These are phyloP conservation scores for Amauroascus niger DNA, from an alignment of 2,329 filamentous ascomycete species.

Conservation along the genomic window DNA sequence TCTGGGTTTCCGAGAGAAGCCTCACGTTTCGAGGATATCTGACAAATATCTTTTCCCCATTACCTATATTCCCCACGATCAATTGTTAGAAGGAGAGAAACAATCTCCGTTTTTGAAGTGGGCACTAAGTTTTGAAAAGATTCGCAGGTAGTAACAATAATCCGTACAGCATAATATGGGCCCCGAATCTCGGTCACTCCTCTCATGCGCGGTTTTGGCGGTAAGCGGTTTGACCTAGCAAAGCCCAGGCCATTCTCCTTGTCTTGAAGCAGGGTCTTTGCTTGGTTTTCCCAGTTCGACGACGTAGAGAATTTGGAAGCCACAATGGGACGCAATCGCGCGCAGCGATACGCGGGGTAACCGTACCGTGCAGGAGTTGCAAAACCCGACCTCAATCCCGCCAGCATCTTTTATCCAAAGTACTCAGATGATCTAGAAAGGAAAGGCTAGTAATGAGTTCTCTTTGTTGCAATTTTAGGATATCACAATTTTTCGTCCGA, in stretches of 20 bases:
- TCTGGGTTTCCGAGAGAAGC: neutral
- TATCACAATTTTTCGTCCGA: neutral
- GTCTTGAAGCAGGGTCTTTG: conserved; percentile 40
- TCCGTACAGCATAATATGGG: conserved; percentile 44
- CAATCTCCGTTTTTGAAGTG: conserved; percentile 7
- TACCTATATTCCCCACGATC: conserved; percentile 22
- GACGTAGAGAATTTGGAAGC: neutral
- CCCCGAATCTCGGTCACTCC: conserved; percentile 49
- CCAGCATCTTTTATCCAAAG: neutral
- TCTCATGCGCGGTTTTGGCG: conserved; percentile 41
- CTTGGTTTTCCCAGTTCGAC: conserved; percentile 12
- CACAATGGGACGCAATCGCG: neutral
- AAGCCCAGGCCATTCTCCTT: conserved; percentile 44
- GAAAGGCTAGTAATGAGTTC: neutral
- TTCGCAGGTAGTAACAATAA: neutral
- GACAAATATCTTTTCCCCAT: conserved; percentile 46
- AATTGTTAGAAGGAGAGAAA: neutral
- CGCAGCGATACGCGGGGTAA: neutral
- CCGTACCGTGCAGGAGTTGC: neutral
- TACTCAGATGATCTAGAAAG: neutral
- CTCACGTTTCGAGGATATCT: conserved; percentile 46
- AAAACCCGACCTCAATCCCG: neutral
- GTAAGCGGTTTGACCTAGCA: conserved; percentile 41
- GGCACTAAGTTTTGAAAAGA: too few species aligned
- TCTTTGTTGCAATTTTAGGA: too few species aligned